Evolutionary conservation across 768 basidiomycete species (phyloP).

Genomic region (Boletus edulis): DNA sequence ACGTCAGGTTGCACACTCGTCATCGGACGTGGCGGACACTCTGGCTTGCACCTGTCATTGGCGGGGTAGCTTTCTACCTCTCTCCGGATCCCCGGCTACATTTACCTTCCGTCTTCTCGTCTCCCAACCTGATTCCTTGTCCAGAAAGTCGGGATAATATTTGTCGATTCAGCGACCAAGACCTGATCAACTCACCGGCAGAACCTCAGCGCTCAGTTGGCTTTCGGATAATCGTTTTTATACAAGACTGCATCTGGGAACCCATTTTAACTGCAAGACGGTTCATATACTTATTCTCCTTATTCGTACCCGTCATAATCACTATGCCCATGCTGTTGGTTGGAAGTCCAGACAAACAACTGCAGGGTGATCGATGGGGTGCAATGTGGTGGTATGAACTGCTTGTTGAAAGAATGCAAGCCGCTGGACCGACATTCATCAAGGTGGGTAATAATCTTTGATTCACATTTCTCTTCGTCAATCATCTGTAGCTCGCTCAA

Average conservation of each 20-base stretch:
- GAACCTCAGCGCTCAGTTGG: slow-evolving; percentile 54
- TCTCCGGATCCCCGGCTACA: slow-evolving; percentile 41
- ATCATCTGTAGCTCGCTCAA: slow-evolving; percentile 73
- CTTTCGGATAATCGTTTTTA: slow-evolving; percentile 41
- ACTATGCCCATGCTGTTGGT: slow-evolving; percentile 81
- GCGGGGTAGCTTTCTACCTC: slow-evolving; percentile 52
- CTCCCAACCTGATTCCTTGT: slow-evolving; percentile 48
- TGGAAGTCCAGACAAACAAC: slow-evolving; percentile 50
- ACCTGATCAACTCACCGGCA: slow-evolving; percentile 63
- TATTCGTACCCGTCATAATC: slow-evolving; percentile 88
- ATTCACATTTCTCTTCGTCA: slow-evolving; percentile 7
- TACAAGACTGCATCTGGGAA: slow-evolving; percentile 71
- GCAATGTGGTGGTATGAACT: slow-evolving; percentile 98
- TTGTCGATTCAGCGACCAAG: slow-evolving; percentile 22
- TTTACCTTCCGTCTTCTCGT: slow-evolving; percentile 49
- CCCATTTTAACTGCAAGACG: slow-evolving; percentile 80
- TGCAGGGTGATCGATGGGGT: slow-evolving; percentile 83
- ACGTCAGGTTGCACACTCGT: slow-evolving; percentile 25
- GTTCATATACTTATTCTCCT: slow-evolving; percentile 75
- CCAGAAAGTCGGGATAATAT: slow-evolving; percentile 9
- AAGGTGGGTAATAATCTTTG: slow-evolving; percentile 56
- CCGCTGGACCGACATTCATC: slow-evolving; percentile 94
- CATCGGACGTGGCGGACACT: slow-evolving; percentile 27
- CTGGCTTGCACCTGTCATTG: slow-evolving; percentile 58
- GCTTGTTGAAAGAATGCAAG: slow-evolving; percentile 85